Percentiles rank a stretch among this genome's conserved stretches.
Conservation (phyloP, 2,329 filamentous ascomycete species). For the Xylariaceae sp. region DNA sequence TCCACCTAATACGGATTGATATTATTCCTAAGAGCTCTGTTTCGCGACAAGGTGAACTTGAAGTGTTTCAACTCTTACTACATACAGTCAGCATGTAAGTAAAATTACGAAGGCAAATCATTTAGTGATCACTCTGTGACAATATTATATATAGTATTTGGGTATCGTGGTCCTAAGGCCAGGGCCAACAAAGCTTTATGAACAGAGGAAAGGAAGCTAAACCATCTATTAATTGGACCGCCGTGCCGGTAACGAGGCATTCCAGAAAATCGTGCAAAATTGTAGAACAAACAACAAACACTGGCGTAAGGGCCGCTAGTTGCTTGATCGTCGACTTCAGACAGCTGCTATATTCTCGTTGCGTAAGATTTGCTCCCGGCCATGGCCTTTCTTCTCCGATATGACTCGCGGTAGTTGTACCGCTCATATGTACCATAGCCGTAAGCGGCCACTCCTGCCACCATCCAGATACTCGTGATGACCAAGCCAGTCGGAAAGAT, state of each 20-base stretch:
- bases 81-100: not conserved
- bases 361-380: conserved; percentile 44
- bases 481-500: conserved; percentile 75
- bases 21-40: not conserved
- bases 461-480: conserved; percentile 68
- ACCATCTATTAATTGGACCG: not conserved
- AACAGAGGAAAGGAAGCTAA: not conserved
- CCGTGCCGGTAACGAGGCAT: not conserved
- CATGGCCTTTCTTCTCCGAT: conserved; percentile 58
- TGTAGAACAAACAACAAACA: not conserved
- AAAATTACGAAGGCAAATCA: not conserved
- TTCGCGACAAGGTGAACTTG: not conserved
- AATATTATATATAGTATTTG: not conserved
- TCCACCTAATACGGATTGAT: not conserved
- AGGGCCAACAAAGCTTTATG: not conserved
- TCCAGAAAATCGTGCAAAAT: not conserved
- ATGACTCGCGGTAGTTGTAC: conserved; percentile 70
- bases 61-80: too few species aligned
- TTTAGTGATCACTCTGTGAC: not conserved
- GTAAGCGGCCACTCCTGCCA: conserved; percentile 62
- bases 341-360: conserved; percentile 30
- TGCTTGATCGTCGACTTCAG: too few species aligned
- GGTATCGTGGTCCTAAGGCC: too few species aligned
- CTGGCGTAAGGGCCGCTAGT: too few species aligned
- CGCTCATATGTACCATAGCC: conserved; percentile 71